These are phyloP conservation scores for Eucalyptus viminalis DNA, from an alignment of 345 rosid genomes.

Conservation along the genomic window DNA sequence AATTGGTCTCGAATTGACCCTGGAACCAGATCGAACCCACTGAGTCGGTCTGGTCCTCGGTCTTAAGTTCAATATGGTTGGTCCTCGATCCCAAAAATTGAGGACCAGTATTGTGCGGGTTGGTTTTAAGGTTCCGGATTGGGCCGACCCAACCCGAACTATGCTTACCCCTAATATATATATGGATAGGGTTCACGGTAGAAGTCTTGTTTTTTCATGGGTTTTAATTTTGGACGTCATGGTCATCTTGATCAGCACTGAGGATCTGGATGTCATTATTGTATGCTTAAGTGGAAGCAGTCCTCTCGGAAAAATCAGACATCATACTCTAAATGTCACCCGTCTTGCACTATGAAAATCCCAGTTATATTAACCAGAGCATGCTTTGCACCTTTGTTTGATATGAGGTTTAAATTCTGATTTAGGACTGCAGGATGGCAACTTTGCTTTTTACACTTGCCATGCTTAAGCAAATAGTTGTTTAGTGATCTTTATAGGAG, in stretches of 20 bases:
- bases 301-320: not conserved
- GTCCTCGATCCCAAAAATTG: no score
- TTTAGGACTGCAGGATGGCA: not conserved
- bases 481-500: not conserved
- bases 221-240: not conserved
- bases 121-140: fast-evolving
- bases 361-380: not conserved
- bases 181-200: not conserved
- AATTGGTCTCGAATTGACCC: fast-evolving
- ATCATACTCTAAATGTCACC: not conserved
- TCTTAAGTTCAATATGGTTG: no score
- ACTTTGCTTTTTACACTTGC: not conserved
- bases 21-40: no score
- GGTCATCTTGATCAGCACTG: not conserved
- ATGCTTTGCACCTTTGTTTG: not conserved
- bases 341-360: not conserved
- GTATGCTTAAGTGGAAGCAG: not conserved
- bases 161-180: not conserved
- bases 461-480: not conserved
- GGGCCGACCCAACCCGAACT: fast-evolving
- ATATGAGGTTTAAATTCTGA: not conserved
- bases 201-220: not conserved
- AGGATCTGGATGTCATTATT: not conserved
- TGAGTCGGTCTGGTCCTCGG: no score
- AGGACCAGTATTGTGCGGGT: fast-evolving